Evolutionary conservation across 1,284 basidiomycete genomes (phyloP), one percentile per base, ranked within the genome.

Genomic region (Cryptococcus amylolentus): DNA sequence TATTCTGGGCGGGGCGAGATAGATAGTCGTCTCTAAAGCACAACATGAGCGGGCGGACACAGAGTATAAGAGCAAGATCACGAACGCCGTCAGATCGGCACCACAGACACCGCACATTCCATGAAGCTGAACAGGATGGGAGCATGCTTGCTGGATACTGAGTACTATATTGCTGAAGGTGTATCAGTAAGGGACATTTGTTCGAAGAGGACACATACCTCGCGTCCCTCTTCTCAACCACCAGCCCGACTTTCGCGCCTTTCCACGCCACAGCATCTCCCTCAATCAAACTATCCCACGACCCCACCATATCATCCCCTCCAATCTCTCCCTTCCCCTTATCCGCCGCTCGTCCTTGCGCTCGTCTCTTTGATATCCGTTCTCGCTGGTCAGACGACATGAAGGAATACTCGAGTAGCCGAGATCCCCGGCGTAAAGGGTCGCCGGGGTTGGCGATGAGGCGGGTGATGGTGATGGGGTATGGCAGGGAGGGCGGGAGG

Each of bases 51-150:
- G 28, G 23, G 26, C 16, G 4, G 12, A 5, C 10, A 50, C 53
- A 53, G 3, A 26, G 46, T 18, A 5, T 8, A 42, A 26, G 12
- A 37, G 46, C 20, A 14, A 43, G 42, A 65, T 13, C 23, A 80
- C 87, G 65, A 71, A 96, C 92, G 83, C 85, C 47, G 91, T 93
- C 81, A 98, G 86, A 67, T 96, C 91, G 76, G 89, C 91, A 40
- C 93, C 94, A 72, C 94, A 98, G 35, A 95, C 76, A 2, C 89
- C 92, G 73, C 94, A 98, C 58, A 98, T 82, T 1, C 95, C 95
- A 40, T 87, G 86, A 57, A 95, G 82, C 76, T 97, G 93, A 64
- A 95, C 87, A 49, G 89, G 89, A 77, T 98, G 94, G 51, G 89
- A 91, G 79, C 94, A 98, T 18, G 89, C 88, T 74, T 95, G 91